These are phyloP conservation scores for Puccinia triticina DNA, from an alignment of 1,284 basidiomycete genomes.

Conservation along the genomic window DNA sequence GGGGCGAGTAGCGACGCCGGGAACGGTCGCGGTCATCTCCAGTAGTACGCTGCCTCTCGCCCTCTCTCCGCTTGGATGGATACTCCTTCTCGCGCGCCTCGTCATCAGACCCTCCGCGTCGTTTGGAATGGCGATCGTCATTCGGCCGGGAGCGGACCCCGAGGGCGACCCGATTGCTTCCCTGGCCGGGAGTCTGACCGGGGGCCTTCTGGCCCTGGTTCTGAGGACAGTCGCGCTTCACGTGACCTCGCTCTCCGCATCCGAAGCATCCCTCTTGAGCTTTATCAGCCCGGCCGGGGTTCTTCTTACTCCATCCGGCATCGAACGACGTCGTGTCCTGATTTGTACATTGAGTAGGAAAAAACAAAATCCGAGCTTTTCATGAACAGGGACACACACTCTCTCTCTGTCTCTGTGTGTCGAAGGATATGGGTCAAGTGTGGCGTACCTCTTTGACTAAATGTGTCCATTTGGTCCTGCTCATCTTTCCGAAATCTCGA, in stretches of 20 bases:
- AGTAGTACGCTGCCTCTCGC: background rate
- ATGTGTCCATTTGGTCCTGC: conserved; percentile 68
- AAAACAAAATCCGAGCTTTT: no score
- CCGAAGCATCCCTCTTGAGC: conserved; percentile 27
- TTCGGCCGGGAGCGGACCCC: background rate
- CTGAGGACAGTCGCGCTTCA: conserved; percentile 39
- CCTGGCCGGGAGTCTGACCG: background rate
- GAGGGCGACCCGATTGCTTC: conserved; percentile 19
- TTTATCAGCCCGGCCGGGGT: background rate
- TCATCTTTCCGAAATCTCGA: conserved; percentile 89
- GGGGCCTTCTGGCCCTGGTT: no score
- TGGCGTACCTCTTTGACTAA: conserved; percentile 36
- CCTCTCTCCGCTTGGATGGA: conserved; percentile 39
- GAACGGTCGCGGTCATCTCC: conserved; percentile 10
- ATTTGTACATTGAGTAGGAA: background rate
- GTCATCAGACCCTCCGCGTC: background rate
- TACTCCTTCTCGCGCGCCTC: conserved; percentile 3
- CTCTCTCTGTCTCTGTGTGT: no score
- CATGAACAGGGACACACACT: no score
- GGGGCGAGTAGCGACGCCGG: background rate
- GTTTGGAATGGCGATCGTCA: background rate
- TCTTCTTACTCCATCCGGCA: conserved; percentile 43
- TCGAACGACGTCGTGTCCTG: conserved; percentile 43
- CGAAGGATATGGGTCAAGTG: background rate
- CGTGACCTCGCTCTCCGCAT: conserved; percentile 33